A percentile compares a stretch with the other conserved stretches of the same genome.
These are phyloP conservation scores for Trichosporon sp. DNA, from an alignment of 1,284 basidiomycete species.

Conservation along the genomic window DNA sequence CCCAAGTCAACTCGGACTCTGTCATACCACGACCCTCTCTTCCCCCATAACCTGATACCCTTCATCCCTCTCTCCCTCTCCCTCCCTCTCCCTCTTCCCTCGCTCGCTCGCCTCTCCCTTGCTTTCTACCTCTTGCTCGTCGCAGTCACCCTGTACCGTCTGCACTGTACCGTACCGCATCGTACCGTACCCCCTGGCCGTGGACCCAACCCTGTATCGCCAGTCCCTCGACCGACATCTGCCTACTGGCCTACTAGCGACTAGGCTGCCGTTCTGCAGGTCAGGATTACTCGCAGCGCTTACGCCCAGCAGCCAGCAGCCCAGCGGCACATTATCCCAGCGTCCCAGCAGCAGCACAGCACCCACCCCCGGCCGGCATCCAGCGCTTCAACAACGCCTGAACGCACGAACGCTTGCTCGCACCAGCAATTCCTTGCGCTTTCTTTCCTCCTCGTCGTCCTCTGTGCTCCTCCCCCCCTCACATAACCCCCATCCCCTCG, in stretches of 20 bases:
- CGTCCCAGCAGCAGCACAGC: neutral
- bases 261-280: no score
- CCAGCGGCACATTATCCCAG: no score
- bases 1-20: no score
- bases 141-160: no score
- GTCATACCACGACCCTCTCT: neutral
- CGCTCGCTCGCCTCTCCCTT: no score
- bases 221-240: neutral
- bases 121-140: no score
- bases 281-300: no score
- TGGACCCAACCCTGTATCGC: neutral
- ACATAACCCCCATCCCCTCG: neutral
- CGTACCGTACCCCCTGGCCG: neutral
- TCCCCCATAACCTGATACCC: neutral
- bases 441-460: neutral
- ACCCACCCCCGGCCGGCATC: neutral
- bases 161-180: no score
- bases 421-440: neutral
- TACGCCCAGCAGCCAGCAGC: no score
- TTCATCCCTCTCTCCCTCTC: neutral
- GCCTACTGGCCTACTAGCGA: neutral
- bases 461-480: neutral
- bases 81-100: neutral
- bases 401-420: conserved; percentile 40
- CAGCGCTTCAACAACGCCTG: neutral